Evolutionary conservation across 2,329 filamentous ascomycete genomes (phyloP).

Genomic region (Talaromyces sp.): DNA sequence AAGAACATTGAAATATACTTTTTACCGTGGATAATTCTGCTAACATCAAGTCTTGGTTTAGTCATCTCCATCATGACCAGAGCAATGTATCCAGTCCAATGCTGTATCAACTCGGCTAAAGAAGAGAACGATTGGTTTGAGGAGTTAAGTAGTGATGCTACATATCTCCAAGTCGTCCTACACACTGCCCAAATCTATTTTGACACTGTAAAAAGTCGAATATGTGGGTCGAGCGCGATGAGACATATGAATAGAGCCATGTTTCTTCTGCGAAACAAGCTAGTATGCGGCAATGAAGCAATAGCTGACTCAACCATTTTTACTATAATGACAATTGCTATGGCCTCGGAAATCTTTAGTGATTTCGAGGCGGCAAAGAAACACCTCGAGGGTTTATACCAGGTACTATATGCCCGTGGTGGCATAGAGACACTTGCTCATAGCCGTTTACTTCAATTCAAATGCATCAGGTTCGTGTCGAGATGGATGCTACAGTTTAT

Average conservation of each 20-base stretch:
- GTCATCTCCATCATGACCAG: background rate
- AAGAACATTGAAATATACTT: background rate
- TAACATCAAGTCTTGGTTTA: background rate
- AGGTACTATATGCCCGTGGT: background rate
- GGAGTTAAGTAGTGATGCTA: background rate
- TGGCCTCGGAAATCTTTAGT: background rate
- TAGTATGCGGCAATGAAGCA: background rate
- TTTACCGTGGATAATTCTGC: background rate
- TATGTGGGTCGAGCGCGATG: background rate
- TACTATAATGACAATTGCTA: conserved; percentile 1
- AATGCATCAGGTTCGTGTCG: background rate
- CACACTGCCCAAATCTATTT: background rate
- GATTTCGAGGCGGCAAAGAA: background rate
- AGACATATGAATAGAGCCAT: conserved; percentile 1
- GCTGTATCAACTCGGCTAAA: background rate
- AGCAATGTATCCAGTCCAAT: conserved; percentile 2
- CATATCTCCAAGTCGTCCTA: background rate
- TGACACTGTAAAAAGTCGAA: background rate
- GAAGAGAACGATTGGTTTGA: background rate
- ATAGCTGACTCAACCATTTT: conserved; percentile 2
- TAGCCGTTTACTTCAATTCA: background rate
- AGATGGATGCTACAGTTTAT: background rate
- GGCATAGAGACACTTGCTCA: background rate
- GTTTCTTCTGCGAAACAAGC: background rate
- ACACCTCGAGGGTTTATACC: conserved; percentile 3